These are phyloP conservation scores for Starmerella davenportii DNA, from an alignment of 805 yeast species.

Conservation along the genomic window DNA sequence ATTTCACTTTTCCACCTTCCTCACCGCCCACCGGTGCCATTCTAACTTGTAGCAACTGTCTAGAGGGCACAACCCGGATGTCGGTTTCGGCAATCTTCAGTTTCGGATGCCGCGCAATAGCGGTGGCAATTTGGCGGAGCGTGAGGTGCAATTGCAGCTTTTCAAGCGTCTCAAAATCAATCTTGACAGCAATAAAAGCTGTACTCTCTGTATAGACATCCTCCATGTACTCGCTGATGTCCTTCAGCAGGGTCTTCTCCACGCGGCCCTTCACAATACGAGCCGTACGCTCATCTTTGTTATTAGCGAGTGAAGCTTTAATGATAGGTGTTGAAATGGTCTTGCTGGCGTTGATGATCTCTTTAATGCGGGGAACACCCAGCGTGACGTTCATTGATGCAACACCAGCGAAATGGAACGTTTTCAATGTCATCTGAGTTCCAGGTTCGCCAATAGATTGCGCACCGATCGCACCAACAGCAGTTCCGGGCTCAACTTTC, in stretches of 20 bases:
- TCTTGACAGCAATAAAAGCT: conserved; percentile 62
- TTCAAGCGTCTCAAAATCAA: conserved; percentile 73
- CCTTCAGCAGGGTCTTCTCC: conserved; percentile 76
- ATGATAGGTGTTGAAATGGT: conserved; percentile 91
- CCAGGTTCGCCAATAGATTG: conserved; percentile 99
- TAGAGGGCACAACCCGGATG: conserved; percentile 47
- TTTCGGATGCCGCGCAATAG: conserved; percentile 72
- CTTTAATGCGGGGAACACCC: conserved; percentile 99
- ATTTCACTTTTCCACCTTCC: conserved; percentile 11
- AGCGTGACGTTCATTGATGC: conserved; percentile 97
- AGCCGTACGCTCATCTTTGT: conserved; percentile 91
- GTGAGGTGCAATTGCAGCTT: conserved; percentile 76
- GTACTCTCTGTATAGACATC: conserved; percentile 74
- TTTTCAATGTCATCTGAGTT: conserved; percentile 91
- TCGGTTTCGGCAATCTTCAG: conserved; percentile 62
- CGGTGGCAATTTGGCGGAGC: conserved; percentile 68
- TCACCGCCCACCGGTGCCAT: conserved; percentile 5
- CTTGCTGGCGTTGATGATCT: conserved; percentile 93
- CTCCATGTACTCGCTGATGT: conserved; percentile 75
- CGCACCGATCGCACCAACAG: conserved; percentile 98
- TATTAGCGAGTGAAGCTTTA: conserved; percentile 82
- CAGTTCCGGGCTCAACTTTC: conserved; percentile 95
- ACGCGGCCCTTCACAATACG: conserved; percentile 95
- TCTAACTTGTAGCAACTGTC: conserved; percentile 30
- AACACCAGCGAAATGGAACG: conserved; percentile 99